Evolutionary conservation across 495 filamentous ascomycete genomes (phyloP), one percentile per base, ranked within the genome.

Genomic region (Lasiosphaeriaceae sp.): DNA sequence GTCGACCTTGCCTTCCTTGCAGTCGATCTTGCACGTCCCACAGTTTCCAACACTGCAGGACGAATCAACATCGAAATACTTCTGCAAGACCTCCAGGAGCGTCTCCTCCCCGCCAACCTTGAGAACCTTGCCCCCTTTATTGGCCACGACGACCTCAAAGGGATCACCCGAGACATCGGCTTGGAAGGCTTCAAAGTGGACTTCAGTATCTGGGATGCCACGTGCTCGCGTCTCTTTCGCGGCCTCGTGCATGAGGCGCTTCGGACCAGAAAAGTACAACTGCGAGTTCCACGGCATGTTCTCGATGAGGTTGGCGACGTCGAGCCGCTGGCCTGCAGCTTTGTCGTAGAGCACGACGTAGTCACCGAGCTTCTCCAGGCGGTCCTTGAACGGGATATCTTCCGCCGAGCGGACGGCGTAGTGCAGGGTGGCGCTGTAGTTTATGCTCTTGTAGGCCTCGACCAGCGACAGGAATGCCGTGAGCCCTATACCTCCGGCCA

Each of bases 11-110:
- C 82, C 82, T 2, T 58, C 67, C 64, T 69, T 77, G 45, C 83
- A 60, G 14, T 51, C 56, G 19, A 85, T 72, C 56, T 64, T 70
- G 62, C 81, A 85, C n/a, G 81, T 83, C 3, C 80, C 81, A 52
- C 82, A 85, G 60, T 83, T 85, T 0, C 81, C 82, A 5, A 78
- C 77, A 65, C 79, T 77, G 66, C 81, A 85, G 48, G 77, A 80
- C 31, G 69, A 77, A 23, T 74, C 74, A 0, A 82, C 70, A 2
- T 61, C 75, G 53, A 78, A 77, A 14, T 69, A 52, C 24, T 50
- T 59, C 54, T 69, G 65, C 29, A 80, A 55, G 12, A 72, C 69
- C 59, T 79, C 73, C 4, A 80, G 62, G 8, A 80, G 55, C 12
- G 69, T 76, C 60, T 80, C 74, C 24, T 78, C 76, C 34, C 60